Evolutionary conservation across 176 grass and related monocot genomes (phyloP), one percentile per base, ranked within the genome.

Genomic region (Ensete ventricosum): DNA sequence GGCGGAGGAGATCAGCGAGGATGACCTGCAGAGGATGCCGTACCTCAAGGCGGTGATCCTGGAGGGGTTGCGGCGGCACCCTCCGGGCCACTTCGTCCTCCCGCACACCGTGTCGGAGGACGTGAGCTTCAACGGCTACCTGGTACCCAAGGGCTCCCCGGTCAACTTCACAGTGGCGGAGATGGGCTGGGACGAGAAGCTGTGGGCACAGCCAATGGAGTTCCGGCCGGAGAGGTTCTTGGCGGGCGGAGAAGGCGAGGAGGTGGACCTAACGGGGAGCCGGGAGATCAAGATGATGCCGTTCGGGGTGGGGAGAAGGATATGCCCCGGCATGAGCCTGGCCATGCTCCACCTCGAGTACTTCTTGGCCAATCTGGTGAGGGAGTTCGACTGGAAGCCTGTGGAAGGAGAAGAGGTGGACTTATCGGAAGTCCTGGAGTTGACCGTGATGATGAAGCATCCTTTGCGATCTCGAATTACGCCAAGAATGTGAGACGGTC

Each of bases 161-260:
- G 57, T 62, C 57, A 62, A 62, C 13, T 14, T 62, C 57, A 62
- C 57, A 17, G 57, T 62, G 57, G 14, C 26, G 65, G 65, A 68
- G 0, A 52, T 71, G 19, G 50, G 50, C 24, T 71, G 69, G 49
- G 69, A 71, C 16, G 49, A n/a, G 50, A 22, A 53, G 69, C 16
- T 52, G 34, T 71, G 69, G 48, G 50, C 17, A 14, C 10, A 48
- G 43, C 69, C 69, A 43, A 51, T 50, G 68, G 68, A 71, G 68
- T 71, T 71, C 68, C 68, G 68, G 68, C 68, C 43, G 49, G 65
- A 71, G 27, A 52, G 69, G 69, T 71, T 71, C 69, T n/a, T 71
- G 69, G 49, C 49, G 16, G 48, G 69, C 69, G 69, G 69, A 1
- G 69, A 71, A n/a, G 69, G 69, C 9, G 69, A 71, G 69, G 69